Base-by-base conservation (phyloP, 257 asterid genomes). In the Cruciata laevipes region DNA sequence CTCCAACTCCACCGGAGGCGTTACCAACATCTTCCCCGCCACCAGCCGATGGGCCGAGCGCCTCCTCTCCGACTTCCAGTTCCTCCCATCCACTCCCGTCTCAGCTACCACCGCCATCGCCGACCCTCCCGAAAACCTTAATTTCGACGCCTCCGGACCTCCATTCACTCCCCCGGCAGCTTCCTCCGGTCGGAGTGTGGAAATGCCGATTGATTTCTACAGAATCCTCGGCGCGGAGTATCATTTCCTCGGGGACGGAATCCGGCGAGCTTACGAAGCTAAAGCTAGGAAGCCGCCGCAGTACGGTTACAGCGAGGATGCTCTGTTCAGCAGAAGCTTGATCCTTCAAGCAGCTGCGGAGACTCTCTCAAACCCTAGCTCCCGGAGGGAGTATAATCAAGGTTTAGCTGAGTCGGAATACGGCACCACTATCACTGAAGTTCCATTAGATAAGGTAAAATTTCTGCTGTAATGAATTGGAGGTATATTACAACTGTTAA, bases 21-120 rank as follows among this genome's bases (percentile, higher is more conserved):
- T 64, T 23, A 53, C 83, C 11, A 70, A 25, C 33, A 70, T 66
- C 72, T 71, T 74, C 69, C 21, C 89, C 59, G 80, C 90, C 69
- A 71, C 86, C 68, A 90, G 92, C 79, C 87, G 77, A 85, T 94
- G 99, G 99, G 99, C 99, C 23, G 97, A 94, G 30, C 97, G 99
- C 74, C 97, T 94, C 33, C 84, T 94, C 72, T 72, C 88, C 63
- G 99, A 94, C 76, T 90, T 94, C 81, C 99, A 94, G 66, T 94
- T 90, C 81, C 87, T 88, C 65, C 99, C 99, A 51, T 77, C 93
- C 78, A 63, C 89, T 62, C 7, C 66, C 58, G 37, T 60, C 66
- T 51, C 69, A 4, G 25, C 61, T 55, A 51, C 59, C 18, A 40
- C 86, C 12, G 82, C 83, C 38, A 63, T 82, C 44, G 66, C 82